phyloP scores from a whole-genome alignment of 768 basidiomycete species.

The Leccinum sublutescens region DNA sequence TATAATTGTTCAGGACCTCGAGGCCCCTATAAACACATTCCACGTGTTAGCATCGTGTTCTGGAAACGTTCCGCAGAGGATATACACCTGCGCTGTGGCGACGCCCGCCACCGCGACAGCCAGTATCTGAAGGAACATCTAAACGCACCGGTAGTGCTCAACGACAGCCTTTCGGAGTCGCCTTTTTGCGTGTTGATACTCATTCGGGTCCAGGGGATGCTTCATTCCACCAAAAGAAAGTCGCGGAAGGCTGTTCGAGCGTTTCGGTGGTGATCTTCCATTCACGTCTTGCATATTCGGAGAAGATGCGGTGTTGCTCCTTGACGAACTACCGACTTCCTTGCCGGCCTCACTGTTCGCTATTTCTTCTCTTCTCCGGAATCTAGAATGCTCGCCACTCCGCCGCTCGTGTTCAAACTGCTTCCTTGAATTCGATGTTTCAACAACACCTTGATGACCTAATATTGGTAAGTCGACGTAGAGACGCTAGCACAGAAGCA shows the following conservation, averaged over 20 bases:
- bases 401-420: background rate
- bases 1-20: slow-evolving; percentile 87
- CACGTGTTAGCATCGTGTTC: slow-evolving; percentile 8
- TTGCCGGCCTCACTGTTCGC: background rate
- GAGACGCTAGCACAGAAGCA: background rate
- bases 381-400: background rate
- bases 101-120: background rate
- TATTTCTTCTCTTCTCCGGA: background rate
- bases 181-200: slow-evolving; percentile 80
- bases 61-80: background rate
- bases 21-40: slow-evolving; percentile 49
- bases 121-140: background rate
- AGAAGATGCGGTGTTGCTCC: background rate
- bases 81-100: background rate
- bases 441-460: slow-evolving; percentile 1
- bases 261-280: background rate
- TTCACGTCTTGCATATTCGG: background rate
- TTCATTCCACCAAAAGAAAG: slow-evolving; percentile 1
- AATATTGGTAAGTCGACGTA: background rate
- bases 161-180: slow-evolving; percentile 77
- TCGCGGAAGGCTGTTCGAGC: background rate
- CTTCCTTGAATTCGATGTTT: background rate
- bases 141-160: slow-evolving; percentile 71
- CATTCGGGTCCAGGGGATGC: slow-evolving; percentile 56
- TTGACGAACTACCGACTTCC: background rate